phyloP scores from a whole-genome alignment of 2,329 filamentous ascomycete genomes.

The Scedosporium aurantiacum region DNA sequence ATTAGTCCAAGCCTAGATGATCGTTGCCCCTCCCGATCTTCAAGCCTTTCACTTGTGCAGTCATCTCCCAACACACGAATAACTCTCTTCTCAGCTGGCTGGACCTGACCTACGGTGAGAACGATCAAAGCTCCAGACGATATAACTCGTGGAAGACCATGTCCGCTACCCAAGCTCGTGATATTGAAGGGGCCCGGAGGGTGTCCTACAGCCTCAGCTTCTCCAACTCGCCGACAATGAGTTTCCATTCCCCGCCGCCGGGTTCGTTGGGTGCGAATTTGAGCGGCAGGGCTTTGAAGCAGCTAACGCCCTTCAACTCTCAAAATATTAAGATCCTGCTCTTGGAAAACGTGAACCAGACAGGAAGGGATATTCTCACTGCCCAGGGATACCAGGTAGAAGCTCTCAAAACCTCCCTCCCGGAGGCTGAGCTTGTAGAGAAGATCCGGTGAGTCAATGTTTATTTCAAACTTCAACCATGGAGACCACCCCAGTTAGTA shows the following conservation, averaged over 20 bases:
- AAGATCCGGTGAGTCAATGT: conserved; percentile 66
- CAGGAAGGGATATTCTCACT: conserved; percentile 70
- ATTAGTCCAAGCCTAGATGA: too few relatives aligned
- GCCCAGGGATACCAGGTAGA: conserved; percentile 95
- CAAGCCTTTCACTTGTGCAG: background rate
- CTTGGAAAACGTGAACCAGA: conserved; percentile 90
- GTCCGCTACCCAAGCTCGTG: conserved; percentile 28
- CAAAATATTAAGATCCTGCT: conserved; percentile 94
- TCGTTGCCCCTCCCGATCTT: too few relatives aligned
- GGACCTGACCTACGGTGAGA: background rate
- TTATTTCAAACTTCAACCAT: background rate
- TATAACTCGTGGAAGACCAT: background rate
- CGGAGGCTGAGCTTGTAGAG: conserved; percentile 88
- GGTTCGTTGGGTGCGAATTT: conserved; percentile 23
- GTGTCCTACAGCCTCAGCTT: conserved; percentile 51
- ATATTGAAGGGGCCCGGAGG: conserved; percentile 31
- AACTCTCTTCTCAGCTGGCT: too few relatives aligned
- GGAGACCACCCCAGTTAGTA: conserved; percentile 7
- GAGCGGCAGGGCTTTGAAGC: conserved; percentile 47
- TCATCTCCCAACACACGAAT: background rate
- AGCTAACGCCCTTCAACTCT: conserved; percentile 88
- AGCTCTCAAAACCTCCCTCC: conserved; percentile 74
- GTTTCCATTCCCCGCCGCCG: conserved; percentile 62
- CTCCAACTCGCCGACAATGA: conserved; percentile 63
- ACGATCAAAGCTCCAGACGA: background rate